Conservation (phyloP, 208 protist genomes). For the Balamuthia mandrillaris region DNA sequence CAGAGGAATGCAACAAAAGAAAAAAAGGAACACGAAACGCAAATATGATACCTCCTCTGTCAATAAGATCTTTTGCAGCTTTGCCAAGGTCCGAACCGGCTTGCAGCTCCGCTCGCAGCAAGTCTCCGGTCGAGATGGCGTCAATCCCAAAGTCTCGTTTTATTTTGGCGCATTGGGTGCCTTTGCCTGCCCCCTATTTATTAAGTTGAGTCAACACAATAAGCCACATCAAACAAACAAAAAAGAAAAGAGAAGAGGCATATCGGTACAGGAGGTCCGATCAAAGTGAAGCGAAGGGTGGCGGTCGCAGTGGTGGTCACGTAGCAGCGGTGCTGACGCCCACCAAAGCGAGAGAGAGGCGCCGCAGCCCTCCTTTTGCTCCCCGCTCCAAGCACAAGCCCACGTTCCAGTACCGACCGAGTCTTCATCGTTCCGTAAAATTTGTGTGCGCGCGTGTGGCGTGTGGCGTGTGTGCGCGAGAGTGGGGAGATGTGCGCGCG, state of each 20-base stretch:
- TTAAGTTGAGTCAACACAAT: background rate
- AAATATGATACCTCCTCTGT: constrained; percentile 28
- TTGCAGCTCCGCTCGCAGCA: constrained; percentile 10
- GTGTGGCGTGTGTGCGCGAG: no score
- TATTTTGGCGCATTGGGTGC: background rate
- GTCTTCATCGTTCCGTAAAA: no score
- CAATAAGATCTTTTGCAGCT: background rate
- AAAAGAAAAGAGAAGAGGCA: background rate
- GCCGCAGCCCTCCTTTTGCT: no score
- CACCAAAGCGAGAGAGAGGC: background rate
- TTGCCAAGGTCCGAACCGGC: background rate
- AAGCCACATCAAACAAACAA: background rate
- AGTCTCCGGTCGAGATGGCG: constrained; percentile 13
- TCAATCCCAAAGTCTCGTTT: constrained; percentile 18
- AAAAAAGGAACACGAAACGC: no score
- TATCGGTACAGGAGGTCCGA: background rate
- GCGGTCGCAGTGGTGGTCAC: no score
- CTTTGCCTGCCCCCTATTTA: background rate
- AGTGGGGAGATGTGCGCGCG: no score
- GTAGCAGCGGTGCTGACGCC: background rate
- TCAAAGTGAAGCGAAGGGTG: background rate
- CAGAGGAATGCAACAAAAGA: no score
- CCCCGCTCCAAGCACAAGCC: no score
- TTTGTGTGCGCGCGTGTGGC: no score
- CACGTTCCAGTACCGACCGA: no score